Evolutionary conservation across 768 basidiomycete genomes (phyloP).

Genomic region (Plicaturopsis crispa): DNA sequence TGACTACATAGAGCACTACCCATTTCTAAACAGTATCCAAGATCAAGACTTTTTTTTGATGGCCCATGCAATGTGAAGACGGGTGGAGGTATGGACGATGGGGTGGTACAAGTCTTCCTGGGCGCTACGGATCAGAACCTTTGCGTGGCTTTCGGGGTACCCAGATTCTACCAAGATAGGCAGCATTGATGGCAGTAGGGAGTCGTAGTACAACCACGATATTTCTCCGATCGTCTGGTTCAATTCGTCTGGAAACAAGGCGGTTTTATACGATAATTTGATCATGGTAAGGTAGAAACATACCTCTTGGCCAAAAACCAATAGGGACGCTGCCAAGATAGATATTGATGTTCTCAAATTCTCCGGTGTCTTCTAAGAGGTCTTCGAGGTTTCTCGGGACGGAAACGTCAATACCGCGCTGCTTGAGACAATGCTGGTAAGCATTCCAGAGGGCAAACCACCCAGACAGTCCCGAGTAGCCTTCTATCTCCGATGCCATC

Average conservation of each 20-base stretch:
- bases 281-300: conserved; percentile 8
- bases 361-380: conserved; percentile 38
- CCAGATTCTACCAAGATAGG: conserved; percentile 50
- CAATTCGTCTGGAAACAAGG: conserved; percentile 35
- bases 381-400: conserved; percentile 48
- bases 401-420: conserved; percentile 46
- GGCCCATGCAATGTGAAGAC: conserved; percentile 56
- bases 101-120: conserved; percentile 63
- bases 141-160: conserved; percentile 44
- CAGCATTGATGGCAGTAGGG: conserved; percentile 54
- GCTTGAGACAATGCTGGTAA: conserved; percentile 45
- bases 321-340: conserved; percentile 58
- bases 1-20: too few species aligned
- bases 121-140: conserved; percentile 50
- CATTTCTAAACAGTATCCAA: too few species aligned
- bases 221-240: conserved; percentile 60
- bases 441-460: conserved; percentile 63
- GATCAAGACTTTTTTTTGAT: conserved; percentile 15
- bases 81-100: conserved; percentile 38
- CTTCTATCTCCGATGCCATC: conserved; percentile 26
- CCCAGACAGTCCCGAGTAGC: conserved; percentile 36
- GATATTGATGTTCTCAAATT: conserved; percentile 49
- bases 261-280: conserved; percentile 4
- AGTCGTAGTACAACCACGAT: conserved; percentile 69
- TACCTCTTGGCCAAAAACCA: conserved; percentile 63